Evolutionary conservation across 257 asterid species (phyloP).

Genomic region (Coffea eugenioides): DNA sequence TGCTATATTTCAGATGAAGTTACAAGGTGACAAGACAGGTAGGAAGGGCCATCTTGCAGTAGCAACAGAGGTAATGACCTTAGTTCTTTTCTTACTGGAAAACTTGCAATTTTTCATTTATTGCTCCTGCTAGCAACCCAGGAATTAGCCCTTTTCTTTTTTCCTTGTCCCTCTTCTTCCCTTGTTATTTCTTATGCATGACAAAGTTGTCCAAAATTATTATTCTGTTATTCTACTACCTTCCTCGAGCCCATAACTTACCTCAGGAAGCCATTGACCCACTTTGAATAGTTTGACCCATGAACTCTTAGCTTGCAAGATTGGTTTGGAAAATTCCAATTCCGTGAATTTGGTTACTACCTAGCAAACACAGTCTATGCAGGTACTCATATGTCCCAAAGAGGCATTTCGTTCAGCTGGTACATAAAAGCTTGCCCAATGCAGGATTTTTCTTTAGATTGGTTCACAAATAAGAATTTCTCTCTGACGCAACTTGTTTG

Average conservation of each 20-base stretch:
- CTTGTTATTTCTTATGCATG: background rate
- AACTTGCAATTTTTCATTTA: background rate
- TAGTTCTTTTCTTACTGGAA: background rate
- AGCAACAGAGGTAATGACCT: constrained; percentile 66
- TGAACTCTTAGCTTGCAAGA: background rate
- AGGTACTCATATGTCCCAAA: background rate
- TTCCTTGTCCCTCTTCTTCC: background rate
- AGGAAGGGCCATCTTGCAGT: constrained; percentile 83
- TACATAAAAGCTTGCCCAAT: background rate
- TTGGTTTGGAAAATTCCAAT: background rate
- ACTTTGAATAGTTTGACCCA: background rate
- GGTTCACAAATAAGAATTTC: background rate
- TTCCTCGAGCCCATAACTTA: background rate
- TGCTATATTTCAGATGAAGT: constrained; percentile 53
- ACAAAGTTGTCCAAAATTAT: background rate
- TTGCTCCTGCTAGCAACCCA: background rate
- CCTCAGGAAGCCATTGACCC: background rate
- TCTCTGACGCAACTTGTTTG: background rate
- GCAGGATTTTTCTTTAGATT: background rate
- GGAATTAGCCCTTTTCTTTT: background rate
- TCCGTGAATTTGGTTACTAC: background rate
- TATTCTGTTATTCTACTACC: background rate
- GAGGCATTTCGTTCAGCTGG: background rate
- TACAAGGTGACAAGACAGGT: constrained; percentile 74
- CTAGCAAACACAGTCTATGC: background rate